Evolutionary conservation across 306 rosid genomes (phyloP), one percentile per base, ranked within the genome.

Genomic region (Cicer cuneatum): DNA sequence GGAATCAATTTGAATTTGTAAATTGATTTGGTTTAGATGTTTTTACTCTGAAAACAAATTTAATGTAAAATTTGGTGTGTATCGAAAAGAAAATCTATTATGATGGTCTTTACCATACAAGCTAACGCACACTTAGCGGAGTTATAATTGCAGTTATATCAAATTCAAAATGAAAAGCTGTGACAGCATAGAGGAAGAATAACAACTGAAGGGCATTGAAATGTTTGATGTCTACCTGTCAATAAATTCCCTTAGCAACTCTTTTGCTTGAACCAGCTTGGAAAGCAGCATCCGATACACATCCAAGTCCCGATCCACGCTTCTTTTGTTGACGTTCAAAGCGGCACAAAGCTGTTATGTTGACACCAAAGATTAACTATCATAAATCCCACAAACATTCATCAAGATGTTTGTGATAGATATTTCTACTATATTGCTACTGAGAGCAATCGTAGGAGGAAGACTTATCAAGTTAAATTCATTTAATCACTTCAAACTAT

Each of bases 251-350:
- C 71, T 93, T 29, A 89, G 89, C 79, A 94, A 86, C 73, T 92
- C 99, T 61, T 92, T 94, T 8, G 99, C 99, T 85, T 94, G 96
- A 82, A 92, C 99, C 87, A 94, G 78, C 83, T 94, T 94, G 61
- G 99, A 90, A 61, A 94, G 96, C 66, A 88, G 90, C 82, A 82
- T 92, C 69, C 95, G 93, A 62, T 91, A 93, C 73, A 91, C 91
- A 58, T 91, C 98, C 82, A 93, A 91, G 85, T 93, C 97, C 51
- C 93, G 86, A 82, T 93, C 98, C 60, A 91, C 96, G 76, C 90
- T 85, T 82, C 75, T 88, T 76, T 93, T 91, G 83, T 93, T 46
- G 49, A 93, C 66, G 73, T 83, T 93, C 69, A 91, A 83, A 69
- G 91, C 85, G 2, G 86, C 86, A 77, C 96, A 89, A 68, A 93